Conservation (phyloP, 139 green algal genomes). For the Coelastrella sp. region DNA sequence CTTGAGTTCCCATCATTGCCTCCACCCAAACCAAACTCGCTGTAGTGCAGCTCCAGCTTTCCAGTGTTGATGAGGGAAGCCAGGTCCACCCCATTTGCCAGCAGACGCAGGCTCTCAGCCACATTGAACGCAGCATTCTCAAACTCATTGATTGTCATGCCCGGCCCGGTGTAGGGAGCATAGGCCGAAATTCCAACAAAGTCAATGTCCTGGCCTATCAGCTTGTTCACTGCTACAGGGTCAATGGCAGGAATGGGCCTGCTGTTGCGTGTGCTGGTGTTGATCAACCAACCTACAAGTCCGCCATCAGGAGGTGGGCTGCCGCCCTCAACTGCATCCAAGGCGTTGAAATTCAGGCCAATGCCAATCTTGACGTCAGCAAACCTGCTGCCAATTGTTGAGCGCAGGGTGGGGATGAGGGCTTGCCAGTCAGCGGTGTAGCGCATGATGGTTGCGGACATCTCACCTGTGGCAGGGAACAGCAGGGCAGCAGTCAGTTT, state of each 20-base stretch:
- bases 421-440: conserved; percentile 27
- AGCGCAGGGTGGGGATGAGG: neutral
- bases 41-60: conserved; percentile 51
- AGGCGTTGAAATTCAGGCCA: conserved; percentile 48
- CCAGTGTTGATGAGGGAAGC: conserved; percentile 26
- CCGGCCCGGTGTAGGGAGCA: conserved; percentile 49
- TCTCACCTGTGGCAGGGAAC: conserved; percentile 51
- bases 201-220: conserved; percentile 46
- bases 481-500: neutral
- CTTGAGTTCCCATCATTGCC: conserved; percentile 31
- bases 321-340: conserved; percentile 4
- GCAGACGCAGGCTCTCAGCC: neutral
- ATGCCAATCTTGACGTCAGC: conserved; percentile 44
- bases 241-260: conserved; percentile 21
- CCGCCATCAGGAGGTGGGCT: neutral
- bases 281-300: conserved; percentile 43
- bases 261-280: neutral
- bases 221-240: neutral
- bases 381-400: neutral
- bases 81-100: conserved; percentile 48
- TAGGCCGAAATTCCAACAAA: conserved; percentile 68
- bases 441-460: conserved; percentile 52
- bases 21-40: conserved; percentile 65
- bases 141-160: conserved; percentile 52
- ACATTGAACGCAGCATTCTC: conserved; percentile 48